Conservation (phyloP, 2,329 filamentous ascomycete genomes). For the Aspergillus sergii region DNA sequence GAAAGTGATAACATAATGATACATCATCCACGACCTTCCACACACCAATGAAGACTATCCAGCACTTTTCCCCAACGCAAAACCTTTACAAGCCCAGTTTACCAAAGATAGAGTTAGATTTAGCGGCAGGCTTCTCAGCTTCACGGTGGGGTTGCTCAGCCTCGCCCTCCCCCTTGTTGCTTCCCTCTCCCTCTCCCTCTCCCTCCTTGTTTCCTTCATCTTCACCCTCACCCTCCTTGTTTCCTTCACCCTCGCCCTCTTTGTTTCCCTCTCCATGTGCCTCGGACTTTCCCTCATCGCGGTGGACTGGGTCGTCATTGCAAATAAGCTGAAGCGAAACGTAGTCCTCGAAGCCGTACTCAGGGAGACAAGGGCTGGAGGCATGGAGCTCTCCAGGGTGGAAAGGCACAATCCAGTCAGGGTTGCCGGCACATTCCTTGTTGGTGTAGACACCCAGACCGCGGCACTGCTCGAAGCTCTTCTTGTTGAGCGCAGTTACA, state of each 20-base stretch:
- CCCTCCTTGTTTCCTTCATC: no score
- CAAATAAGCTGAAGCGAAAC: conserved; percentile 14
- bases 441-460: conserved; percentile 19
- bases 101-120: not conserved
- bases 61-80: not conserved
- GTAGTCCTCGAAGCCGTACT: conserved; percentile 12
- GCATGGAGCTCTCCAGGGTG: not conserved
- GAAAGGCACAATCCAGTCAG: conserved; percentile 16
- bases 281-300: no score
- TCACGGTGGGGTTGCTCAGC: not conserved
- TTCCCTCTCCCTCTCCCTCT: not conserved
- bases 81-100: not conserved
- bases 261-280: no score
- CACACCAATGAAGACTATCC: not conserved
- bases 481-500: conserved; percentile 13
- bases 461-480: conserved; percentile 13
- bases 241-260: not conserved
- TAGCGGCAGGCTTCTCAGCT: not conserved
- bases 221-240: not conserved
- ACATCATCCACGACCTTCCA: not conserved
- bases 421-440: conserved; percentile 15
- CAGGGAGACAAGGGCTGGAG: conserved; percentile 12
- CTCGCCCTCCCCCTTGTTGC: not conserved
- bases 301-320: not conserved
- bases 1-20: not conserved